Evolutionary conservation across 108 stramenopile species (phyloP).

Genomic region (Stephanodiscus minutulus): DNA sequence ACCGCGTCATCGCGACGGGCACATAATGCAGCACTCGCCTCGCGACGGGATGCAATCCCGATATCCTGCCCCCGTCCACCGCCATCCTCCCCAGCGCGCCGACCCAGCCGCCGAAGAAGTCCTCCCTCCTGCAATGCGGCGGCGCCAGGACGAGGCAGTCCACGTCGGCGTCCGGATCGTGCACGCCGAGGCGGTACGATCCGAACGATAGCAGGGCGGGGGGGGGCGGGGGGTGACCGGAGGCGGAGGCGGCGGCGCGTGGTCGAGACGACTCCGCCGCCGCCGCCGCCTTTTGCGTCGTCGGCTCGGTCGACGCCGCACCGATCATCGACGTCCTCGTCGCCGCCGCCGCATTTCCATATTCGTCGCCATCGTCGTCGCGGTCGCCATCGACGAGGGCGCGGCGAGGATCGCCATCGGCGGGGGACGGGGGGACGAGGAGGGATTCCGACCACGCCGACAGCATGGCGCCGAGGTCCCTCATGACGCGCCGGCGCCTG

Average conservation of each 20-base stretch:
- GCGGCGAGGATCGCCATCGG: background rate
- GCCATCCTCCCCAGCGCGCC: slow-evolving; percentile 35
- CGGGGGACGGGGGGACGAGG: background rate
- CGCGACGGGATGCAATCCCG: slow-evolving; percentile 64
- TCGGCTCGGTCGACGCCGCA: background rate
- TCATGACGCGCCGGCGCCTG: slow-evolving; percentile 39
- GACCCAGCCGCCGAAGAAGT: slow-evolving; percentile 70
- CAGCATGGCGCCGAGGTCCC: slow-evolving; percentile 34
- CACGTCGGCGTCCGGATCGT: slow-evolving; percentile 69
- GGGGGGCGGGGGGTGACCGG: background rate
- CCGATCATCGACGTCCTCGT: too few species aligned
- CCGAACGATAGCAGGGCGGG: slow-evolving; percentile 58
- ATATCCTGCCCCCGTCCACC: slow-evolving; percentile 23
- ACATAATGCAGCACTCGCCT: slow-evolving; percentile 6
- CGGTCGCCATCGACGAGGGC: background rate
- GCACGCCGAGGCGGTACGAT: slow-evolving; percentile 74
- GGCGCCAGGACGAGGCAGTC: slow-evolving; percentile 70
- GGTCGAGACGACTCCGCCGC: background rate
- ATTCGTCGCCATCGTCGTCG: too few species aligned
- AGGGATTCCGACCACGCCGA: slow-evolving; percentile 22
- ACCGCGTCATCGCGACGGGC: too few species aligned
- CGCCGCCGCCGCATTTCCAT: background rate
- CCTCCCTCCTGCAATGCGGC: slow-evolving; percentile 46
- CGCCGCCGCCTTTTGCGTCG: background rate
- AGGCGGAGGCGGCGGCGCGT: too few species aligned